Conservation (phyloP, 2,329 filamentous ascomycete genomes). For the Talaromyces sp. region DNA sequence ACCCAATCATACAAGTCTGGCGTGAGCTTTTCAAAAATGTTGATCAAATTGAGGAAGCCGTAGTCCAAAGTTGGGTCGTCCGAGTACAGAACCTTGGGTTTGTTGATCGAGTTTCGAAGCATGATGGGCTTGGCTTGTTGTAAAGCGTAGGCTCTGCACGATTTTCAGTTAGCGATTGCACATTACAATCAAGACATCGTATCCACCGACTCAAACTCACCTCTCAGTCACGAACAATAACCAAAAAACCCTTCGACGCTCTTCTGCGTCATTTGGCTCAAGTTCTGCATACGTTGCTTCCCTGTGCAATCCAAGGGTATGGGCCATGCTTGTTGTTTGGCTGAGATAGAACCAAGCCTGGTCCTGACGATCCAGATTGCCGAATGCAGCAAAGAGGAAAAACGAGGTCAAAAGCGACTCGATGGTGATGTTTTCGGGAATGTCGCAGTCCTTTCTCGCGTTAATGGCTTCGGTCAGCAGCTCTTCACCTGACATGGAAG, state of each 20-base stretch:
- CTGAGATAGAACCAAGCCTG: slow-evolving; percentile 75
- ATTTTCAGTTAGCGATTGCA: background rate
- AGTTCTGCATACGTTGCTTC: slow-evolving; percentile 47
- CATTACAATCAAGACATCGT: background rate
- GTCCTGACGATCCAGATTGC: slow-evolving; percentile 66
- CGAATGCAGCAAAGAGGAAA: slow-evolving; percentile 70
- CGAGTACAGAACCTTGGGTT: slow-evolving; percentile 57
- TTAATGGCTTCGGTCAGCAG: slow-evolving; percentile 60
- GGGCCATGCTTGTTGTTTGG: slow-evolving; percentile 65
- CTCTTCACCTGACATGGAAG: slow-evolving; percentile 59
- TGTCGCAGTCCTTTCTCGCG: slow-evolving; percentile 36
- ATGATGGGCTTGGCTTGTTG: slow-evolving; percentile 66
- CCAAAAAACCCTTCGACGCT: slow-evolving; percentile 67
- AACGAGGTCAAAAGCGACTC: slow-evolving; percentile 61
- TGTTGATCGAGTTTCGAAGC: slow-evolving; percentile 61
- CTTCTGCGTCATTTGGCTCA: slow-evolving; percentile 52
- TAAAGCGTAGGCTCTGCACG: slow-evolving; percentile 61
- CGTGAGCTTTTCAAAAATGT: slow-evolving; percentile 34
- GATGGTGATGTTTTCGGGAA: slow-evolving; percentile 36
- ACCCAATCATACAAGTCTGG: slow-evolving; percentile 35
- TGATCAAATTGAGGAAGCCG: slow-evolving; percentile 37
- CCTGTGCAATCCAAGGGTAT: slow-evolving; percentile 39
- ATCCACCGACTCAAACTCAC: slow-evolving; percentile 33
- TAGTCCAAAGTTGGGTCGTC: slow-evolving; percentile 44
- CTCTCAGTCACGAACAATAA: slow-evolving; percentile 67